Percentiles rank a stretch among this genome's conserved stretches.
Evolutionary conservation across 2,329 filamentous ascomycete genomes (phyloP).

Genomic region (Pseudogymnoascus sp.): DNA sequence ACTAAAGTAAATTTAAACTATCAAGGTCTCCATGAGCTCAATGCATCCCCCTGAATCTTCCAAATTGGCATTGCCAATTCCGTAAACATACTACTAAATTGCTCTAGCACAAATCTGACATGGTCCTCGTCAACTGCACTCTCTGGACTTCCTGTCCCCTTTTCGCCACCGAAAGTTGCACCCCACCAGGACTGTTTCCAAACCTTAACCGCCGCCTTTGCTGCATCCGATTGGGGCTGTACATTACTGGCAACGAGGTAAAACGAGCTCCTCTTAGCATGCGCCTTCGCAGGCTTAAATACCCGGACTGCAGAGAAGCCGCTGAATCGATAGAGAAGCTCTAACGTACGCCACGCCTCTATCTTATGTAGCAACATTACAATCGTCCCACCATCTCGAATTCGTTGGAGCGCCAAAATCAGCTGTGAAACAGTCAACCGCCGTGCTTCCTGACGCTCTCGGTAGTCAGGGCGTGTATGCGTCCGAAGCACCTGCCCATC

Average conservation of each 20-base stretch:
- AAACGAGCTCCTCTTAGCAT: slow-evolving; percentile 20
- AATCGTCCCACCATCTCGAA: slow-evolving; percentile 18
- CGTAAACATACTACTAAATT: slow-evolving; percentile 17
- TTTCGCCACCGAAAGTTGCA: slow-evolving; percentile 19
- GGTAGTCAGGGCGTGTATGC: slow-evolving; percentile 18
- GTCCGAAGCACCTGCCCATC: slow-evolving; percentile 23
- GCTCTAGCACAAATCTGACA: slow-evolving; percentile 15
- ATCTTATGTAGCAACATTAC: slow-evolving; percentile 24
- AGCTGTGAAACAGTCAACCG: slow-evolving; percentile 20
- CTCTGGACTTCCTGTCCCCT: slow-evolving; percentile 13
- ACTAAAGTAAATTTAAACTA: not conserved
- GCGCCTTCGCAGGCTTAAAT: slow-evolving; percentile 22
- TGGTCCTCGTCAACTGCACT: not conserved
- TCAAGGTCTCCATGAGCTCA: slow-evolving; percentile 11
- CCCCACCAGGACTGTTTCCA: slow-evolving; percentile 21
- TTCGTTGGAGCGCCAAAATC: slow-evolving; percentile 22
- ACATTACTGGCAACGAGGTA: slow-evolving; percentile 24
- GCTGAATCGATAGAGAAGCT: slow-evolving; percentile 19
- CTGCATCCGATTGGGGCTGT: slow-evolving; percentile 12
- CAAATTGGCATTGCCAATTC: slow-evolving; percentile 18
- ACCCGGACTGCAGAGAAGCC: slow-evolving; percentile 20
- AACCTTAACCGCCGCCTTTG: slow-evolving; percentile 14
- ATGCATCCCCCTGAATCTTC: slow-evolving; percentile 20
- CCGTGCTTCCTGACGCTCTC: slow-evolving; percentile 16
- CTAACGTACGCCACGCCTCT: slow-evolving; percentile 17